These are phyloP conservation scores for Pseudopyricularia cyperi DNA, from an alignment of 2,329 filamentous ascomycete species.

Conservation along the genomic window DNA sequence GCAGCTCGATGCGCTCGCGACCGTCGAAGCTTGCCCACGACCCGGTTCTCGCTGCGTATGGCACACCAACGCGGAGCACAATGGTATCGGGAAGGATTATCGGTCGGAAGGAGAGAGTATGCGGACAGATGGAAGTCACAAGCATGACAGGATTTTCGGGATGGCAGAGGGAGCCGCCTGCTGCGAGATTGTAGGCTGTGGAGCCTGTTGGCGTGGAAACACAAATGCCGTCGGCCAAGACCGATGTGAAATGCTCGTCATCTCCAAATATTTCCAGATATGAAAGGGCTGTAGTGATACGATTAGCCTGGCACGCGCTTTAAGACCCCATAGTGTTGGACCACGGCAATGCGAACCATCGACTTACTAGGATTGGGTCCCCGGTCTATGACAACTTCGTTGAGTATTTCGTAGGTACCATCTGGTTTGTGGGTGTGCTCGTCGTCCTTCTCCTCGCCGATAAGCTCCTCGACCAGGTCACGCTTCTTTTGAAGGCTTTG, in stretches of 20 bases:
- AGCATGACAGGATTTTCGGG: constrained; percentile 95
- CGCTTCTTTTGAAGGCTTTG: constrained; percentile 10
- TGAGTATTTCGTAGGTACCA: constrained; percentile 78
- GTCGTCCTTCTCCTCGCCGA: constrained; percentile 75
- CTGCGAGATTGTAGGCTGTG: constrained; percentile 90
- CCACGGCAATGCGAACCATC: background rate
- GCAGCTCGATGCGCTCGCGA: constrained; percentile 69
- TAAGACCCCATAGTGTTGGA: background rate
- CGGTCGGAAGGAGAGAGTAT: constrained; percentile 90
- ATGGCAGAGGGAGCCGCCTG: constrained; percentile 89
- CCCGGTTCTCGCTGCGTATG: constrained; percentile 76
- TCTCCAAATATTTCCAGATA: constrained; percentile 87
- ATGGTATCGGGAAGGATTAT: constrained; percentile 95
- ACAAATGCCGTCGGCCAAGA: constrained; percentile 86
- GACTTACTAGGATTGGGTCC: constrained; percentile 78
- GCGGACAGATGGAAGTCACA: constrained; percentile 85
- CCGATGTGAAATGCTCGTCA: constrained; percentile 87
- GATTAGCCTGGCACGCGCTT: background rate
- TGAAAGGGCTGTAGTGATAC: constrained; percentile 57
- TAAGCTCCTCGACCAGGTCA: constrained; percentile 79
- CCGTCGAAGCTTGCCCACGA: constrained; percentile 99
- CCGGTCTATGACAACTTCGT: constrained; percentile 91
- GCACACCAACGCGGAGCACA: constrained; percentile 84
- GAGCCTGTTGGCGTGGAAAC: constrained; percentile 90
- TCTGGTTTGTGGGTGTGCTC: constrained; percentile 76